These are phyloP conservation scores for Caulochytrium protostelioides DNA, from an alignment of 371 early-diverging fungal genomes.

Conservation along the genomic window DNA sequence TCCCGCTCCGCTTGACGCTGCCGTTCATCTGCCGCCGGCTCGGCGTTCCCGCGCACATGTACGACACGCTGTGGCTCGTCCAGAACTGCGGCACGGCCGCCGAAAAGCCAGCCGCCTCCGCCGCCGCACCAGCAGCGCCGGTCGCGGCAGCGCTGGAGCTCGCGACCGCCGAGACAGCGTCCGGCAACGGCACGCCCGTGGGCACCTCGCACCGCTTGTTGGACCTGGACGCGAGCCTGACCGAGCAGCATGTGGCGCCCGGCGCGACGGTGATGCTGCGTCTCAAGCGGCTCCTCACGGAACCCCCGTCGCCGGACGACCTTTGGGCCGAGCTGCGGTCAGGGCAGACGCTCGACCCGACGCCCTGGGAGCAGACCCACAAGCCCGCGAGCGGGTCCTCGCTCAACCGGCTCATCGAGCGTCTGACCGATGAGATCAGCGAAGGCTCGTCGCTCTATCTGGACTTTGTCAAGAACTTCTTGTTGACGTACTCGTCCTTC, in stretches of 20 bases:
- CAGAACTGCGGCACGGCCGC: too few relatives aligned
- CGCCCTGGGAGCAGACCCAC: neutral
- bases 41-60: conserved; percentile 1
- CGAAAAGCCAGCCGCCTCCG: too few relatives aligned
- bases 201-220: too few relatives aligned
- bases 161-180: neutral
- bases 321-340: neutral
- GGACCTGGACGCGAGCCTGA: neutral
- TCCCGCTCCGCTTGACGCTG: neutral
- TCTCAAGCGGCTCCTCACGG: conserved; percentile 1
- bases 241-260: conserved; percentile 1
- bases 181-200: too few relatives aligned
- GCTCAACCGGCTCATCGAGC: conserved; percentile 12
- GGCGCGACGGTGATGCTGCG: conserved; percentile 1
- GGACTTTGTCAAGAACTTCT: conserved; percentile 13
- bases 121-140: neutral
- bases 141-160: neutral
- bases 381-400: conserved; percentile 1
- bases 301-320: neutral
- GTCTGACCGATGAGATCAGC: conserved; percentile 8
- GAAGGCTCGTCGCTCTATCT: conserved; percentile 4
- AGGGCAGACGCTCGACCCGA: neutral
- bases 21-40: conserved; percentile 6
- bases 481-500: conserved; percentile 15
- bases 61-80: neutral